Evolutionary conservation across 2,329 filamentous ascomycete genomes (phyloP), one percentile per base, ranked within the genome.

Genomic region (Pseudogymnoascus sp.): DNA sequence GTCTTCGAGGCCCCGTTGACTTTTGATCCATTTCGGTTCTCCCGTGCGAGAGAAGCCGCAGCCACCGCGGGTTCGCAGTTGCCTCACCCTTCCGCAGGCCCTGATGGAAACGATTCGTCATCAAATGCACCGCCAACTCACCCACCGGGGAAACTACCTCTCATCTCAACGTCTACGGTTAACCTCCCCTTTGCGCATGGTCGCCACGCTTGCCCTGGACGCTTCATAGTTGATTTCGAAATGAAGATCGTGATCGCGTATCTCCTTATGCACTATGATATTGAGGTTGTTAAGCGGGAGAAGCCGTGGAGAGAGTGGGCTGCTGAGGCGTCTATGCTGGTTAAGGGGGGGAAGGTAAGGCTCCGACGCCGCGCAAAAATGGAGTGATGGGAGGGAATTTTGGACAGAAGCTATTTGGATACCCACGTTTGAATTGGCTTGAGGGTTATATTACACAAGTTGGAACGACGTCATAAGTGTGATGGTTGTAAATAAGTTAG

Each of bases 131-230:
- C 33, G 31, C 61, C 39, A 45, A 3, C 43, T 49, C 43, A 49
- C 12, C 43, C 43, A 14, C 43, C 23, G 3, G 43, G 43, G 45
- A 61, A 45, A 8, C 12, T 62, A 14, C 26, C 66, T 10, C 62
- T 69, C 63, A 69, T 71, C 4, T 69, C 65, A 4, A 72, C 69
- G 2, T 66, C 65, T 23, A 61, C 63, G 2, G 66, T 63, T 1
- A 72, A 65, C 31, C 65, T 70, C 65, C 65, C 63, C n/a, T 73
- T 72, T 43, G 72, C 71, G 0, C 66, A 72, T 52, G 72, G 71
- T 29, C 64, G 61, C 19, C 69, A 72, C 64, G 68, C 71, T 23
- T 73, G 72, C 23, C 70, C 70, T 2, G 70, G 70, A 0, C 63
- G 70, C 7, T 71, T 69, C 55, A 64, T 70, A 61, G 65, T 69